phyloP scores from a whole-genome alignment of 2,329 filamentous ascomycete genomes.

The Hypomyces perniciosus region DNA sequence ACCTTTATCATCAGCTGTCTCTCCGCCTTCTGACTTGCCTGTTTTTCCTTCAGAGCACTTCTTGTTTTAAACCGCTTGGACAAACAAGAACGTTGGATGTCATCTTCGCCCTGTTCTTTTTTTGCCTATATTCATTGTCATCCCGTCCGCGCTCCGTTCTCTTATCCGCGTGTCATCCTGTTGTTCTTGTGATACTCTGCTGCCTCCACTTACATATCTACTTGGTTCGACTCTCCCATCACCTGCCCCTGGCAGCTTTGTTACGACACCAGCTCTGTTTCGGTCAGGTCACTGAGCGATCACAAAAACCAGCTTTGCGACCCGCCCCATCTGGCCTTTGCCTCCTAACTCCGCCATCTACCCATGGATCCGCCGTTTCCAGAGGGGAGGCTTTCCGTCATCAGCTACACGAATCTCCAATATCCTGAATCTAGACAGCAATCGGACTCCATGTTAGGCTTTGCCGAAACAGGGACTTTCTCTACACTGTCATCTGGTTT shows the following conservation, averaged over 20 bases:
- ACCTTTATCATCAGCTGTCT: constrained; percentile 5
- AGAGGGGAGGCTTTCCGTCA: constrained; percentile 20
- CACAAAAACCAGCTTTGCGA: not conserved
- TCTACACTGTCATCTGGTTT: constrained; percentile 19
- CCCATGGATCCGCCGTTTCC: constrained; percentile 25
- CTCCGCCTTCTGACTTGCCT: not conserved
- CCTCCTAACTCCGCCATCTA: not conserved
- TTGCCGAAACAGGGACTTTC: constrained; percentile 21
- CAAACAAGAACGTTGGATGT: not conserved
- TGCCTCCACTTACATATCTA: constrained; percentile 14
- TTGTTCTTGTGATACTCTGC: constrained; percentile 14
- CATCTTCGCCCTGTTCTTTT: not conserved
- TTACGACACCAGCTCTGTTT: constrained; percentile 9
- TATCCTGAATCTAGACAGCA: constrained; percentile 22
- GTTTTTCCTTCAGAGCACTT: not conserved
- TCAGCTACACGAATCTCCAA: constrained; percentile 28
- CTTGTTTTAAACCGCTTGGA: not conserved
- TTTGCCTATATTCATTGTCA: constrained; percentile 3
- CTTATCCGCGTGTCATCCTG: constrained; percentile 12
- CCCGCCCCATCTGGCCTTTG: not conserved
- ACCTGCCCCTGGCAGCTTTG: constrained; percentile 4
- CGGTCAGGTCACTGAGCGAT: constrained; percentile 1
- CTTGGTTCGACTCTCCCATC: constrained; percentile 7
- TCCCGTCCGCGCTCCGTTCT: not conserved
- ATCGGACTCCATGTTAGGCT: constrained; percentile 22